Base-by-base conservation (phyloP, 495 filamentous ascomycete species). In the Lepidopterella palustris region DNA sequence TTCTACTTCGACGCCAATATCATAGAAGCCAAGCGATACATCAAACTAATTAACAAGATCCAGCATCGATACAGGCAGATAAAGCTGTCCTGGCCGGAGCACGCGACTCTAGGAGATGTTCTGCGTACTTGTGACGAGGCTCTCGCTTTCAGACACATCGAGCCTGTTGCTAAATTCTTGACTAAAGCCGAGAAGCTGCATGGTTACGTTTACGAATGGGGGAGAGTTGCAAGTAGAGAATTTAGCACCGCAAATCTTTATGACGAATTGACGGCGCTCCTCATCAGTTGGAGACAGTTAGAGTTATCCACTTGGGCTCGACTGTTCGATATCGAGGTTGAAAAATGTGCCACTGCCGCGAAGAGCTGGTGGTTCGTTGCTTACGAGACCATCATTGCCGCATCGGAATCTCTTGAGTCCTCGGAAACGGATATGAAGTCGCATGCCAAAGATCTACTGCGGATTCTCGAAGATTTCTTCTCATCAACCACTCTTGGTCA, bases 331-430 rank as follows among this genome's bases (percentile, higher is more conserved):
- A 79, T 87, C 59, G 93, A 99, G 70, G 79, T 84, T 13, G 80
- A 83, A 62, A 87, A 85, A 62, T 88, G 83, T 59, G 74, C 84
- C 9, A 79, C 87, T 28, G 85, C 89, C 66, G 90, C 92, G 9
- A 83, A 82, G 60, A 84, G 86, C 10, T 99, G 93, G 92, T 99
- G 92, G 89, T 99, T 97, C 68, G 82, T 97, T 45, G 89, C 92
- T 5, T 97, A 95, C 54, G 89, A 96, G 72, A 87, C 82, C 26
- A 82, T 96, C 52, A 78, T 99, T 64, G 87, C 84, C 3, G 85
- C 84, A 31, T 86, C 92, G 0, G 72, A 89, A 31, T 80, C 82
- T 20, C 76, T 85, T 53, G 74, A 60, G 3, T 55, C 47, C 15
- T 45, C 57, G 39, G 68, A 75, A 26, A 68, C 80, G 18, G 80